Evolutionary conservation across 2,329 filamentous ascomycete species (phyloP), one percentile per base, ranked within the genome.

Genomic region (Botrytis galanthina): DNA sequence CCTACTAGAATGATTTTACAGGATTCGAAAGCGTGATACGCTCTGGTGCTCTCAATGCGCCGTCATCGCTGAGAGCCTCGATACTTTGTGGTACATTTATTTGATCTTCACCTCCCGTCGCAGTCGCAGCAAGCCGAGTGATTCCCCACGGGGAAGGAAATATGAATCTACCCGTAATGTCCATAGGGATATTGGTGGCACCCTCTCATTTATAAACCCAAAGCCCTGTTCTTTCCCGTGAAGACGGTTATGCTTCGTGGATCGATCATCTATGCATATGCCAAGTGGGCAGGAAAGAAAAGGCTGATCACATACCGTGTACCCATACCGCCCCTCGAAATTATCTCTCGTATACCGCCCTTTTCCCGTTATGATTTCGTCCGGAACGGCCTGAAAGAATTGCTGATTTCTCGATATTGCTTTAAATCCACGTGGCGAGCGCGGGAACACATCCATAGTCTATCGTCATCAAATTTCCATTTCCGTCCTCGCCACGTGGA

Each of bases 391-490:
- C 48, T 29, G 35, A 26, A n/a, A 42, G n/a, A 68, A 42, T 42
- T 54, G 35, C 18, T 42, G 66, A 68, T 32, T 32, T 57, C 26
- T 57, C 66, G 18, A 37, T 29, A 51, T 68, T 68, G 66, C 66
- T 48, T 68, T 18, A n/a, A 32, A 68, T 42, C 48, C 66, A 68
- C 66, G 66, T 68, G 66, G 66, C 48, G n/a, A 29, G 16, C 35
- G 66, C 66, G 66, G 48, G 35, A 42, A 54, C 48, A 68, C 46
- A 42, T 68, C 35, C 48, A 68, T 42, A 57, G 42, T 29, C 48
- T 68, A 57, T 68, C 66, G 66, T 57, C 66, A 68, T 68, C 64
- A 68, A 68, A 68, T 57, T 68, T 57, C 48, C 66, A 57, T 26
- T 57, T 68, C 18, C 26, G 66, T 57, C 66, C 35, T 42, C 35